These are phyloP conservation scores for Phalaenopsis hybrid DNA, from an alignment of 116 monocot species.

Conservation along the genomic window DNA sequence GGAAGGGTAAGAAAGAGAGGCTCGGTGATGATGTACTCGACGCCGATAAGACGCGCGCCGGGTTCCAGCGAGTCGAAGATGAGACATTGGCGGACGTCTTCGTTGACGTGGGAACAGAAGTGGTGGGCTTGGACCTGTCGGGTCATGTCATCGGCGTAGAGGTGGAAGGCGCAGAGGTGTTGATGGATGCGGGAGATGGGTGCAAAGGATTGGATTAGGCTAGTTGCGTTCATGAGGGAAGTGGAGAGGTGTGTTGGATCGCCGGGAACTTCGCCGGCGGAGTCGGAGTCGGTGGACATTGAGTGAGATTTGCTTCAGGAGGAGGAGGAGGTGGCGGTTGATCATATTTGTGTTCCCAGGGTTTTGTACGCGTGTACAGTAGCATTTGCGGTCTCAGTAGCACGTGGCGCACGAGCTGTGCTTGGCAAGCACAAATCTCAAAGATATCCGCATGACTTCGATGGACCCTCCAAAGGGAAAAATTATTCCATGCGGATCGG, in stretches of 20 bases:
- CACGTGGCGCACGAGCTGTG: no score
- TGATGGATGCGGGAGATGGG: conserved; percentile 74
- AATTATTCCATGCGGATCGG: no score
- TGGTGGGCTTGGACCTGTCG: conserved; percentile 88
- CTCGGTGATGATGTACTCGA: conserved; percentile 66
- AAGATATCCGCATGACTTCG: no score
- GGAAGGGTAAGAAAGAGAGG: conserved; percentile 54
- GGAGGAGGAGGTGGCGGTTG: no score
- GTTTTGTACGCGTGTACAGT: not conserved
- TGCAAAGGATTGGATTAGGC: conserved; percentile 53
- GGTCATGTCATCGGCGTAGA: conserved; percentile 78
- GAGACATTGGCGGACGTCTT: conserved; percentile 77
- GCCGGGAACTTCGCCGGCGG: conserved; percentile 24
- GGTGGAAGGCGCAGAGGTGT: conserved; percentile 90
- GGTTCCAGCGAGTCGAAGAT: conserved; percentile 58
- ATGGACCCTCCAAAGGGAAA: no score
- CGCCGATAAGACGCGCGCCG: conserved; percentile 59
- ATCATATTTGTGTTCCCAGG: not conserved
- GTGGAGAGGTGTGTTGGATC: conserved; percentile 31
- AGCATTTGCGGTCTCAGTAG: no score
- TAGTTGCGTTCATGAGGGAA: conserved; percentile 37
- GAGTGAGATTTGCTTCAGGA: no score
- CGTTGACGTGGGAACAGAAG: conserved; percentile 79
- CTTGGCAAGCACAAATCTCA: no score
- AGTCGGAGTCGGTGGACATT: not conserved